Percentiles rank a stretch among this genome's conserved stretches.
Conservation (phyloP, 2,329 filamentous ascomycete genomes). For the Epichloe uncinata region DNA sequence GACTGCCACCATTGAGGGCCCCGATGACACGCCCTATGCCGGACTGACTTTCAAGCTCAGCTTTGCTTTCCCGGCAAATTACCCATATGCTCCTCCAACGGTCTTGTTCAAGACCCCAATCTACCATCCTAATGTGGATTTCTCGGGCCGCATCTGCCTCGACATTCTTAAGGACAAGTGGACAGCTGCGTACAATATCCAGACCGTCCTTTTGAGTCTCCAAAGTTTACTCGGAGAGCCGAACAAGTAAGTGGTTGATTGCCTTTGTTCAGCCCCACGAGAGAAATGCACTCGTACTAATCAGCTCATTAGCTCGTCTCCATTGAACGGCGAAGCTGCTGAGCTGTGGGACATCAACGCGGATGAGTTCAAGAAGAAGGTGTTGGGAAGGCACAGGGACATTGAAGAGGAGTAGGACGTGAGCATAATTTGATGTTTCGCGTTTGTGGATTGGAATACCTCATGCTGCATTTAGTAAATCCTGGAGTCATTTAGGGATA, state of each 20-base stretch:
- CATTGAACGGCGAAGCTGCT: slow-evolving; percentile 89
- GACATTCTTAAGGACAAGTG: slow-evolving; percentile 99
- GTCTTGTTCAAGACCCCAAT: slow-evolving; percentile 98
- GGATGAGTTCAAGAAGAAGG: slow-evolving; percentile 74
- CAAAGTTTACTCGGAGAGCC: slow-evolving; percentile 93
- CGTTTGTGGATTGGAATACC: slow-evolving; percentile 7
- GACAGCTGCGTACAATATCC: slow-evolving; percentile 95
- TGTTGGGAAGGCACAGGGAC: slow-evolving; percentile 47
- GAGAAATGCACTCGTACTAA: not conserved
- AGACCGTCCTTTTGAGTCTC: slow-evolving; percentile 81
- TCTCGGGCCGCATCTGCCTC: slow-evolving; percentile 89
- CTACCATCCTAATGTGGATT: slow-evolving; percentile 98
- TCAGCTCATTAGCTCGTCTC: slow-evolving; percentile 54
- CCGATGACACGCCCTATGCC: slow-evolving; percentile 82
- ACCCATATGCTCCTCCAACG: slow-evolving; percentile 80
- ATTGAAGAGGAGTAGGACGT: slow-evolving; percentile 45
- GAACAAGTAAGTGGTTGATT: slow-evolving; percentile 64
- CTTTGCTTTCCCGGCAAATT: slow-evolving; percentile 82
- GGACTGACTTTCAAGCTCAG: slow-evolving; percentile 82
- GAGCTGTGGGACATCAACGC: slow-evolving; percentile 88
- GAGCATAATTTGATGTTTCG: not conserved
- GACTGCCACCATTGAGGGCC: slow-evolving; percentile 88
- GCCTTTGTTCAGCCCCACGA: not conserved
- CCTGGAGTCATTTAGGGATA: slow-evolving; percentile 26
- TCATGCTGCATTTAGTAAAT: slow-evolving; percentile 12